phyloP scores from a whole-genome alignment of 441 rosid genomes.

The Corymbia citriodora region DNA sequence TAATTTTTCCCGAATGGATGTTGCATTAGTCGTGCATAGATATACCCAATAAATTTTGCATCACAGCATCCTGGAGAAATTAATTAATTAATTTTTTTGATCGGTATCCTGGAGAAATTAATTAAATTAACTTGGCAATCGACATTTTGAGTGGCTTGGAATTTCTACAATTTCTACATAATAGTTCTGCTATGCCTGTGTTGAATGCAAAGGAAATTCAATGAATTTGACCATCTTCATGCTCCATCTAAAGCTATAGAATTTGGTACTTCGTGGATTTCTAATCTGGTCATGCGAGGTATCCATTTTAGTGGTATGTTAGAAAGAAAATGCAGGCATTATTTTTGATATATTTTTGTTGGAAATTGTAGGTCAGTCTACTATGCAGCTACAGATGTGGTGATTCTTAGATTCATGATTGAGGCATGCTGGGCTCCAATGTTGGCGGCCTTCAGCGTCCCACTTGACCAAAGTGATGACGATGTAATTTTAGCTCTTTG shows the following conservation, averaged over 20 bases:
- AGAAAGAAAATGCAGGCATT: not conserved
- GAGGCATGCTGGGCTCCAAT: conserved; percentile 99
- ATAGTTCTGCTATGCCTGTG: not conserved
- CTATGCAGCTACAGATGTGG: conserved; percentile 96
- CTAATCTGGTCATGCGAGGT: not conserved
- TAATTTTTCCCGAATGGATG: not conserved
- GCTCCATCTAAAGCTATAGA: not conserved
- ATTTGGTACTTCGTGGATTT: not conserved
- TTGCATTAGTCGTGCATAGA: not conserved
- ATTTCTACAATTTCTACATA: not conserved
- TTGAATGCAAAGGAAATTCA: not conserved
- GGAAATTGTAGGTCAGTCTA: conserved; percentile 84
- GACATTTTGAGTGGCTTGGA: not conserved
- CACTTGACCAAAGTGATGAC: conserved; percentile 97
- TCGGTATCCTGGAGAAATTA: not conserved
- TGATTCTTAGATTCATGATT: conserved; percentile 92
- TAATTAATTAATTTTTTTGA: not conserved
- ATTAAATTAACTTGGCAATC: not conserved
- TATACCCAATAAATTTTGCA: not conserved
- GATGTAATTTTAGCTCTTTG: conserved; percentile 70
- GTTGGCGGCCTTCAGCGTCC: conserved; percentile 99
- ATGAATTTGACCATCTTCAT: not conserved
- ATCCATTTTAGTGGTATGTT: not conserved
- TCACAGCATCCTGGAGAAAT: not conserved
- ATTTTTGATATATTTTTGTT: conserved; percentile 8